Conservation (phyloP, 306 rosid genomes). For the Ziziphus jujuba region DNA sequence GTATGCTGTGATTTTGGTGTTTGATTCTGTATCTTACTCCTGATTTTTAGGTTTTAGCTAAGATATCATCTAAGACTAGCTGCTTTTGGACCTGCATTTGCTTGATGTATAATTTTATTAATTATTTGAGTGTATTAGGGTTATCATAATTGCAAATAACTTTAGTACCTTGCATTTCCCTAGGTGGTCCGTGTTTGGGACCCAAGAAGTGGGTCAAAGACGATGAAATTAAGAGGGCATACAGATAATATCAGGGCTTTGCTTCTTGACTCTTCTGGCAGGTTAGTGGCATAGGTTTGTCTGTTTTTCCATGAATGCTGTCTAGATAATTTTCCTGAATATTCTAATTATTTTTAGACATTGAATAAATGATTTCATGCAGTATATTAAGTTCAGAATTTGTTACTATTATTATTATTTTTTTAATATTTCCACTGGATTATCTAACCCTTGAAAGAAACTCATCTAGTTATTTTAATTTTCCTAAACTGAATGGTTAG, state of each 20-base stretch:
- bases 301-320: not conserved
- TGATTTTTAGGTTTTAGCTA: slow-evolving; percentile 19
- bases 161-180: slow-evolving; percentile 18
- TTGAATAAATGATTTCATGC: not conserved
- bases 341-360: not conserved
- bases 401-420: not conserved
- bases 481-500: too few relatives aligned
- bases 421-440: not conserved
- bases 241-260: slow-evolving; percentile 90
- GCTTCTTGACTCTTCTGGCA: slow-evolving; percentile 92
- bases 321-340: not conserved
- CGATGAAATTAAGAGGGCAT: slow-evolving; percentile 93
- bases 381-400: not conserved
- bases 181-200: slow-evolving; percentile 99
- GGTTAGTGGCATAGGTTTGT: slow-evolving; percentile 48
- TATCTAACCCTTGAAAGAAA: not conserved
- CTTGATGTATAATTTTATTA: slow-evolving; percentile 6
- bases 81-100: slow-evolving; percentile 13
- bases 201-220: slow-evolving; percentile 91
- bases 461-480: too few relatives aligned
- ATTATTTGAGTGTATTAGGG: slow-evolving; percentile 7
- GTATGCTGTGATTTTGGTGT: slow-evolving; percentile 41
- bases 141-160: slow-evolving; percentile 2
- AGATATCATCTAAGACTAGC: not conserved
- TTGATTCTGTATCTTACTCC: slow-evolving; percentile 26